Percentiles rank a stretch among this genome's conserved stretches.
phyloP scores from a whole-genome alignment of 2,329 filamentous ascomycete genomes.

The Ophiocordyceps camponoti-floridani region DNA sequence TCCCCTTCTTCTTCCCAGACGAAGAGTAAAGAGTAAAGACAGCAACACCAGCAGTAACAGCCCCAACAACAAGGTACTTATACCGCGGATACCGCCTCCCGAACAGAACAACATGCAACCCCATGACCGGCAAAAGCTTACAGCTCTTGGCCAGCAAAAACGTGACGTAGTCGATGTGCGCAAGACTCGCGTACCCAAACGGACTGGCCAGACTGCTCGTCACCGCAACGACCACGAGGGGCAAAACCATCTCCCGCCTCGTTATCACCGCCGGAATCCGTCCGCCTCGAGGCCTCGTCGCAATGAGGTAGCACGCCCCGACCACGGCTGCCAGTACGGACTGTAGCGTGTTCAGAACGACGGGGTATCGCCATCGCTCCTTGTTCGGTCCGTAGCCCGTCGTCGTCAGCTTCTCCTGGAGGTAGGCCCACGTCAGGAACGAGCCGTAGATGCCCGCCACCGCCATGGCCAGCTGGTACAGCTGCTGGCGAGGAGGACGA shows the following conservation, averaged over 20 bases:
- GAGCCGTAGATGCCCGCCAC: constrained; percentile 94
- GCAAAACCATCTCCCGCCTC: constrained; percentile 51
- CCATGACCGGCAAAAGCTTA: constrained; percentile 98
- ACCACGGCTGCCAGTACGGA: constrained; percentile 72
- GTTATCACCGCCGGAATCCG: constrained; percentile 55
- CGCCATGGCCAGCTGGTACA: constrained; percentile 64
- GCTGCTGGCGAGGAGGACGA: constrained; percentile 1
- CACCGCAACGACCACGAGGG: constrained; percentile 69
- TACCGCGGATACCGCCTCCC: constrained; percentile 77
- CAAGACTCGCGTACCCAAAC: constrained; percentile 82
- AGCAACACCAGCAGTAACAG: constrained; percentile 83
- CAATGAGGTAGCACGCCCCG: constrained; percentile 62
- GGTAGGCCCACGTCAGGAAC: constrained; percentile 89
- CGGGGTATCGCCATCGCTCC: constrained; percentile 76
- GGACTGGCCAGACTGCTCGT: constrained; percentile 83
- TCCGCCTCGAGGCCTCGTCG: constrained; percentile 32
- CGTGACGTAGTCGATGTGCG: constrained; percentile 94
- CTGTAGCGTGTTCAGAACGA: constrained; percentile 94
- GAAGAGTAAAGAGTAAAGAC: constrained; percentile 76
- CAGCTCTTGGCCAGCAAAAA: constrained; percentile 95
- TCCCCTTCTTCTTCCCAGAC: constrained; percentile 23
- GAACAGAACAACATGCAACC: constrained; percentile 85
- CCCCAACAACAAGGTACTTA: constrained; percentile 86
- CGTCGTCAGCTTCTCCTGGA: constrained; percentile 95
- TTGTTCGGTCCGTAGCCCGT: constrained; percentile 56